Percentiles rank a stretch among this genome's conserved stretches.
phyloP scores from a whole-genome alignment of 225 moss, liverwort and hornwort genomes.

The Sphagnum tenellum region DNA sequence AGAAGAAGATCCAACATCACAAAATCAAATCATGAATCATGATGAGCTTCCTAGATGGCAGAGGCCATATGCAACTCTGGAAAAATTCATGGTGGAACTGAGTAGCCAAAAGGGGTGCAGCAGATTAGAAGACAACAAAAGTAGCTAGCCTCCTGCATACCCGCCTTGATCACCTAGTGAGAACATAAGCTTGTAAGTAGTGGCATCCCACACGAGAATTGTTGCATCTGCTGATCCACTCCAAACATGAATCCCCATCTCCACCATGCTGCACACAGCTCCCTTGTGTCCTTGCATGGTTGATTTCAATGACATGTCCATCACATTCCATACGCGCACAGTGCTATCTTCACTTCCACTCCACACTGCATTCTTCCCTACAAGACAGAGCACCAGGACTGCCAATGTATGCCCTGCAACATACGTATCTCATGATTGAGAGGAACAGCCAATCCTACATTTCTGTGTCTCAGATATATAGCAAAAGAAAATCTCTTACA shows the following conservation, averaged over 20 bases:
- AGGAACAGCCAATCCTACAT: background rate
- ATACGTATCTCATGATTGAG: background rate
- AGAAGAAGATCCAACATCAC: too few species aligned
- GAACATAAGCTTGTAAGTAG: conserved; percentile 34
- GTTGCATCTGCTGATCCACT: conserved; percentile 55
- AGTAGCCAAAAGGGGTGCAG: too few species aligned
- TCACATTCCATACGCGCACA: conserved; percentile 29
- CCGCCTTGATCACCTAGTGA: conserved; percentile 62
- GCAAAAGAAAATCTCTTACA: too few species aligned
- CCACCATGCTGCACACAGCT: conserved; percentile 34
- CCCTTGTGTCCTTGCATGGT: conserved; percentile 34
- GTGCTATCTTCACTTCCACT: conserved; percentile 49
- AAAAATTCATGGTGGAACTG: too few species aligned
- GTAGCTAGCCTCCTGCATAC: conserved; percentile 13
- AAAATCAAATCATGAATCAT: too few species aligned
- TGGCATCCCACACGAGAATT: conserved; percentile 61
- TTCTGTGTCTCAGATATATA: background rate
- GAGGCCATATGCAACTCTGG: too few species aligned
- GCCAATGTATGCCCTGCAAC: conserved; percentile 48
- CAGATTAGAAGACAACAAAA: too few species aligned
- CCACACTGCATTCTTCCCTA: conserved; percentile 44
- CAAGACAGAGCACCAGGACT: conserved; percentile 45
- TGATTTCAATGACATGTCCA: conserved; percentile 24
- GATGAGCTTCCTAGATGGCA: too few species aligned
- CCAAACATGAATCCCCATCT: conserved; percentile 48